Conservation (phyloP, 1,284 basidiomycete genomes). For the Fomitopsis betulina region DNA sequence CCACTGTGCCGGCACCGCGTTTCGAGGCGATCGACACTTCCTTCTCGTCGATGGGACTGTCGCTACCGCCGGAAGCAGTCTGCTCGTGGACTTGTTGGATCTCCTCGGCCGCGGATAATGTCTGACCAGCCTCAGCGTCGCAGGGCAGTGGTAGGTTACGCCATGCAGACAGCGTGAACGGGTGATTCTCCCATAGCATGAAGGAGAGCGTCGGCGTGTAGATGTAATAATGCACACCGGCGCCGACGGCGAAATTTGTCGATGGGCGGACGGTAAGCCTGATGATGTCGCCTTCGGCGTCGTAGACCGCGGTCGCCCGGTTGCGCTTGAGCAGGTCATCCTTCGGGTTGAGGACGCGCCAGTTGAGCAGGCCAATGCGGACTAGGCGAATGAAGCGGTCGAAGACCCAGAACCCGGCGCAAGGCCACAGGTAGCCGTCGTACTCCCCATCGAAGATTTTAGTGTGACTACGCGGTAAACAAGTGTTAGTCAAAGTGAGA, state of each 20-base stretch:
- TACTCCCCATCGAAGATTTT: not conserved
- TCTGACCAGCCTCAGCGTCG: not conserved
- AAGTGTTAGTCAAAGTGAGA: not conserved
- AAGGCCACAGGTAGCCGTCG: not conserved
- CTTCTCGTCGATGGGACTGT: not conserved
- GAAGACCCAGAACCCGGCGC: not conserved
- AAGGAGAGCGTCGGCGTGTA: not conserved
- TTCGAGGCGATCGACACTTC: not conserved
- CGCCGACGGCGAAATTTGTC: not conserved
- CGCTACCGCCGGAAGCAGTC: not conserved
- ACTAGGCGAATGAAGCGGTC: not conserved
- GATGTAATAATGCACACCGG: not conserved
- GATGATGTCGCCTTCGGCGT: not conserved
- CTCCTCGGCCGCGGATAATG: not conserved
- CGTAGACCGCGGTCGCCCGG: not conserved
- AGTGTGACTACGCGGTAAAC: not conserved
- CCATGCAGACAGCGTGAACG: not conserved
- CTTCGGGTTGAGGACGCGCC: not conserved
- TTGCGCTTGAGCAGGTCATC: not conserved
- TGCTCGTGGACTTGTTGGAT: not conserved
- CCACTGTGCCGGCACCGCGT: not conserved
- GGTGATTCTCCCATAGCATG: not conserved
- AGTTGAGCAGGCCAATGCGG: not conserved
- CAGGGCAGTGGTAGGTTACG: not conserved
- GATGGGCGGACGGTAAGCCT: not conserved